Evolutionary conservation across 352 stramenopile genomes (phyloP), one percentile per base, ranked within the genome.

Genomic region (Detonula confervacea): DNA sequence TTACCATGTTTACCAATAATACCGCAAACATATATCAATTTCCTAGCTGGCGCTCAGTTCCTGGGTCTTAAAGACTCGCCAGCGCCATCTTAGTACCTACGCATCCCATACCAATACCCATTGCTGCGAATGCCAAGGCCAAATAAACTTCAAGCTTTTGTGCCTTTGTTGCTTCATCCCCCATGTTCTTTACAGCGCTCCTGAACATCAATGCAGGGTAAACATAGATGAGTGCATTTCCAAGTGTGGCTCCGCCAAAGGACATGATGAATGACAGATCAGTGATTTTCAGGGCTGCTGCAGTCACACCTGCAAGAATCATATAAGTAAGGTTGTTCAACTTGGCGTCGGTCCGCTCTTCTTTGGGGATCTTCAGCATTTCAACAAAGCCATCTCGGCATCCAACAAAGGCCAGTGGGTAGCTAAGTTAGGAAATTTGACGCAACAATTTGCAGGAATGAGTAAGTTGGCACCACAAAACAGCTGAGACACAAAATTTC

Each of bases 191-290:
- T 6, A 95, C 84, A 14, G 88, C 88, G 54, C 81, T 85, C 37
- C 81, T 78, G 66, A 93, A 92, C 92, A 96, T 96, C 4, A 96
- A 61, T 5, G 85, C 80, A 47, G 92, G 92, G 68, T 94, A 94
- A 9, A 95, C 69, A 73, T 93, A 95, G 77, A 95, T 94, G 29
- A 96, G 67, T 42, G 86, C 78, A 76, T 90, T 95, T 56, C 90
- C 92, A 18, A 95, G 74, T 2, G 90, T 91, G 0, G 92, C 90
- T 42, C 91, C 92, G 56, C 80, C 89, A 74, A 96, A 84, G 0
- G 84, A 87, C 42, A 93, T 80, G n/a, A 96, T 86, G 65, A 94
- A 89, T 30, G 81, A 88, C 24, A 95, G 79, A 80, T 96, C 90
- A 9, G 85, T 91, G 30, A 96, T 70, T 39, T 83, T 81, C 1